Conservation (phyloP, 108 stramenopile genomes). For the Cafeteria roenbergensis region DNA sequence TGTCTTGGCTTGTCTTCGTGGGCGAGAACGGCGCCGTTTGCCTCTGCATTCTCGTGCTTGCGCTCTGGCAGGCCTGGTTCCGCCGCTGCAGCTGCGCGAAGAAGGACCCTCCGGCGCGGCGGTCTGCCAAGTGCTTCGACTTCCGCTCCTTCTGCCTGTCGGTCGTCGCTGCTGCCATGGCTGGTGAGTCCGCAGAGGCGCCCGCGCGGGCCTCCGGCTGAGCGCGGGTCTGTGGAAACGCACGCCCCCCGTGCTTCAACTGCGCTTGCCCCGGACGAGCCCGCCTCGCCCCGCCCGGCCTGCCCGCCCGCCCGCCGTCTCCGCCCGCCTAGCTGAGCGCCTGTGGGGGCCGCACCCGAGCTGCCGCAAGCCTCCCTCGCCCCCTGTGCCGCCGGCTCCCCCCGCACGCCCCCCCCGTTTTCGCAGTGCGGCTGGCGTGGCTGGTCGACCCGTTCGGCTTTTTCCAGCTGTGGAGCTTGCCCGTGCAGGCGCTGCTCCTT, state of each 20-base stretch:
- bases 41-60: neutral
- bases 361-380: too few relatives aligned
- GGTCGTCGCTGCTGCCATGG: neutral
- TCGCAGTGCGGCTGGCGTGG: neutral
- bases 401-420: too few relatives aligned
- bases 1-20: neutral
- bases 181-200: neutral
- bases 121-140: neutral
- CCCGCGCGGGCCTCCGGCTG: too few relatives aligned
- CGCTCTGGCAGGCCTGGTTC: neutral
- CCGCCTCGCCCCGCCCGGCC: too few relatives aligned
- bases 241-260: too few relatives aligned
- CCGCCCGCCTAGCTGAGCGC: neutral
- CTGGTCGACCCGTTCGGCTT: neutral
- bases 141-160: neutral
- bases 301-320: neutral
- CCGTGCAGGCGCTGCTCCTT: neutral
- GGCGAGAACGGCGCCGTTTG: neutral
- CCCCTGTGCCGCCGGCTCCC: neutral
- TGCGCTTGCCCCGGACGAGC: too few relatives aligned
- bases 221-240: too few relatives aligned
- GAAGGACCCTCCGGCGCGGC: too few relatives aligned
- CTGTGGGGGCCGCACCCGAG: neutral
- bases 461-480: neutral
- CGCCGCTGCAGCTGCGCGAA: too few relatives aligned